Evolutionary conservation across 2,329 filamentous ascomycete genomes (phyloP).

Genomic region (Akanthomyces dipterigenus): DNA sequence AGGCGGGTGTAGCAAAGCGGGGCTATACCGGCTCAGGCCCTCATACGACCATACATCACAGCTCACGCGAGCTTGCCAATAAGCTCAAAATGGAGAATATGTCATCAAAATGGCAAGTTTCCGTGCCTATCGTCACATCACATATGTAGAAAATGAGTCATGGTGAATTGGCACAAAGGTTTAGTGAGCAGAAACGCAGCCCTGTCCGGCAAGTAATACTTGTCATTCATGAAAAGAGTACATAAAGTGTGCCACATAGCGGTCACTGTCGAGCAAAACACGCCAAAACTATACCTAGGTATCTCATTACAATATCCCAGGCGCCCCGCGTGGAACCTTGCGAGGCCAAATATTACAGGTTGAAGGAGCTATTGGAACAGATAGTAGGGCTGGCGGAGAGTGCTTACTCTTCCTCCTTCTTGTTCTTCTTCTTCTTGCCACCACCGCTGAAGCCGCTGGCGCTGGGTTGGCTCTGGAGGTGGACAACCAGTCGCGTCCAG

Average conservation of each 20-base stretch:
- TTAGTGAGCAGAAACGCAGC: conserved; percentile 4
- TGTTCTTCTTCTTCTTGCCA: conserved; percentile 61
- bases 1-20: neutral
- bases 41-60: neutral
- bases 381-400: conserved; percentile 23
- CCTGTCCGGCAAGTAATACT: conserved; percentile 14
- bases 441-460: conserved; percentile 36
- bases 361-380: conserved; percentile 35
- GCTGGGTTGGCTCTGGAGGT: conserved; percentile 67
- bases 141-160: neutral
- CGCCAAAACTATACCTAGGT: conserved; percentile 24
- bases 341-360: conserved; percentile 31
- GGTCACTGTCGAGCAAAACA: conserved; percentile 21
- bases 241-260: conserved; percentile 23
- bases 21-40: neutral
- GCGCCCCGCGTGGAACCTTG: conserved; percentile 34
- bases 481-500: conserved; percentile 81
- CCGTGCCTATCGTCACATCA: neutral
- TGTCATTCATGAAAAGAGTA: conserved; percentile 19
- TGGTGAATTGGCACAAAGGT: neutral
- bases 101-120: neutral
- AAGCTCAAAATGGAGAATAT: neutral
- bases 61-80: neutral
- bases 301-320: conserved; percentile 39
- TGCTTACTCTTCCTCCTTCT: conserved; percentile 38